These are phyloP conservation scores for Lachnellula cervina DNA, from an alignment of 2,329 filamentous ascomycete genomes.

Conservation along the genomic window DNA sequence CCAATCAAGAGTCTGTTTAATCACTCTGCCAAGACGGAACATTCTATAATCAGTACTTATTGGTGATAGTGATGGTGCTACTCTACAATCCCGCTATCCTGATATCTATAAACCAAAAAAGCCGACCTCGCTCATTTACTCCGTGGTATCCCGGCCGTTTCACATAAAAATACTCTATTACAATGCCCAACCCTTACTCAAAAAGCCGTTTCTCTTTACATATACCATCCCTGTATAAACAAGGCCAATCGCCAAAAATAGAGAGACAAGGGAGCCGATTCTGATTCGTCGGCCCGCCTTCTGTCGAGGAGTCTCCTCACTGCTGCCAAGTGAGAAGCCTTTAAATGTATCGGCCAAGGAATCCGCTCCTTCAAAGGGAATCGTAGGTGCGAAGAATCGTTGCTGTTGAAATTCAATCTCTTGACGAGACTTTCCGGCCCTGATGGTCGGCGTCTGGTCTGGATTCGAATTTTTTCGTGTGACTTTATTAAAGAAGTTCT, in stretches of 20 bases:
- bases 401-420: constrained; percentile 47
- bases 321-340: constrained; percentile 15
- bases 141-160: background rate
- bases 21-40: too few relatives aligned
- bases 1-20: too few relatives aligned
- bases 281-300: background rate
- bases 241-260: background rate
- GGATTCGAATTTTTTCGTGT: constrained; percentile 4
- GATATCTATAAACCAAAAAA: background rate
- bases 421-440: background rate
- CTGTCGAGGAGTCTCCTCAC: constrained; percentile 3
- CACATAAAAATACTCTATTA: background rate
- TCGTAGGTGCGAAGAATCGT: constrained; percentile 21
- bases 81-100: background rate
- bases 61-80: background rate
- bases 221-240: background rate
- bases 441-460: background rate
- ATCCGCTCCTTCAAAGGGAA: constrained; percentile 13
- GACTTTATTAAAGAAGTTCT: constrained; percentile 45
- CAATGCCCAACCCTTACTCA: background rate
- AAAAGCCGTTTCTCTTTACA: background rate
- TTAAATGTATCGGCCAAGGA: constrained; percentile 17
- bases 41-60: background rate
- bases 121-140: background rate
- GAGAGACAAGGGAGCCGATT: background rate